Conservation (phyloP, 345 rosid genomes). For the Arabis hirsuta region DNA sequence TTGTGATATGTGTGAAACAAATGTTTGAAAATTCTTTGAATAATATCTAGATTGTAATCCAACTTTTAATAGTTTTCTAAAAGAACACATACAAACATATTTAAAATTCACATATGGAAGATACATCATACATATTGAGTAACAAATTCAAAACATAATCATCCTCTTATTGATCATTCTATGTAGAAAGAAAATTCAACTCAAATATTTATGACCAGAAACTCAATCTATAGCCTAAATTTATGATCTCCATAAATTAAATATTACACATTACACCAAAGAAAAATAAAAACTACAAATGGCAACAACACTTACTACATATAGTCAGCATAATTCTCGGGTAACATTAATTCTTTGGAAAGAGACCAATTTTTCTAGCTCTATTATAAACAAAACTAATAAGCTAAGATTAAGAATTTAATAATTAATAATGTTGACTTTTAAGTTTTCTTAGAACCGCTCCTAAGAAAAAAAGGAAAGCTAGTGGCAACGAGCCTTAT, state of each 20-base stretch:
- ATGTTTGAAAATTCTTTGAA: background rate
- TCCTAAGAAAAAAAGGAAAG: slow-evolving; percentile 7
- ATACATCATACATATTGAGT: slow-evolving; percentile 9
- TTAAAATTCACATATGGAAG: slow-evolving; percentile 13
- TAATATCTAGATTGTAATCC: slow-evolving; percentile 2
- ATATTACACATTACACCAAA: background rate
- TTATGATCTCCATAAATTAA: background rate
- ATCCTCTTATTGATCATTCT: background rate
- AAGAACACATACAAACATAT: background rate
- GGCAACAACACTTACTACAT: slow-evolving; percentile 27
- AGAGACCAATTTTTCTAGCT: slow-evolving; percentile 10
- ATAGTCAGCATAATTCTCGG: slow-evolving; percentile 36
- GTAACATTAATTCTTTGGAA: slow-evolving; percentile 15
- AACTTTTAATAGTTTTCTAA: slow-evolving; percentile 1
- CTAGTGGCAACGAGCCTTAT: slow-evolving; percentile 45
- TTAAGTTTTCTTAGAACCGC: slow-evolving; percentile 16
- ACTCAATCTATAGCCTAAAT: slow-evolving; percentile 13
- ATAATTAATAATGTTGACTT: slow-evolving; percentile 41
- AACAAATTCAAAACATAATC: slow-evolving; percentile 16
- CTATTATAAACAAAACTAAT: slow-evolving; percentile 9
- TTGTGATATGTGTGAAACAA: background rate
- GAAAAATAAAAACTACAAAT: slow-evolving; percentile 1
- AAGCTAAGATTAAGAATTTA: slow-evolving; percentile 35
- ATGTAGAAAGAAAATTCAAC: background rate
- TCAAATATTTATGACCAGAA: slow-evolving; percentile 16